Base-by-base conservation (phyloP, 1,284 basidiomycete genomes). In the Porogramme epimiltina region DNA sequence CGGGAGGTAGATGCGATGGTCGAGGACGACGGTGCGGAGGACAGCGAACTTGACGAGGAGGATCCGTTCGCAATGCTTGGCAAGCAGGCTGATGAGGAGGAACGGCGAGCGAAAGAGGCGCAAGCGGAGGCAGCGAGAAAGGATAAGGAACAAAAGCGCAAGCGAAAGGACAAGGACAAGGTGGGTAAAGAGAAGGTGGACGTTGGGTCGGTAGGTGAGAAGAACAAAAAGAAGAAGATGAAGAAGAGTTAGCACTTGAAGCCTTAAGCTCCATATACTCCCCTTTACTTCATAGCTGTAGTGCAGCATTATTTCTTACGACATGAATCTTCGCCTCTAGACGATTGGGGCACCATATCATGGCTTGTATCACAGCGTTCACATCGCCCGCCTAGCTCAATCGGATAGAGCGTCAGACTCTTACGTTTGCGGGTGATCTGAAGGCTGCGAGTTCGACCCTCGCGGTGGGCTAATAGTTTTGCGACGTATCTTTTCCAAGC, bases 371-470 rank as follows among this genome's bases (percentile, higher is more conserved):
- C 40, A 26, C 13, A 23, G 16, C 10, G 5, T 6, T n/a, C 16
- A 5, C n/a, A 46, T 37, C 40, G 84, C 84, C 84, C 78, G 84
- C 84, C 83, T 86, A 86, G 85, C 85, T 88, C 85, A 88, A 87
- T 88, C 83, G 86, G 86, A 83, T 85, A 88, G 86, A 88, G 85
- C 86, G 84, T 87, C 84, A 87, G 86, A 87, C 86, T 87, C 65
- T 67, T 68, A 67, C 36, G 11, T 16, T 31, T 34, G 43, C 43
- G 33, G 43, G 46, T 42, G 39, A 85, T 85, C 83, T 86, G 87
- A 89, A 89, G 86, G 86, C 85, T 90, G 87, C 86, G 85, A 88
- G 88, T 89, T 89, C 86, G 87, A 89, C 85, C 85, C 86, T 87
- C 87, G 85, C 87, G 85, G 85, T 89, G 86, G 87, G 85, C 86